Conservation (phyloP, 805 yeast species). For the Millerozyma acaciae region DNA sequence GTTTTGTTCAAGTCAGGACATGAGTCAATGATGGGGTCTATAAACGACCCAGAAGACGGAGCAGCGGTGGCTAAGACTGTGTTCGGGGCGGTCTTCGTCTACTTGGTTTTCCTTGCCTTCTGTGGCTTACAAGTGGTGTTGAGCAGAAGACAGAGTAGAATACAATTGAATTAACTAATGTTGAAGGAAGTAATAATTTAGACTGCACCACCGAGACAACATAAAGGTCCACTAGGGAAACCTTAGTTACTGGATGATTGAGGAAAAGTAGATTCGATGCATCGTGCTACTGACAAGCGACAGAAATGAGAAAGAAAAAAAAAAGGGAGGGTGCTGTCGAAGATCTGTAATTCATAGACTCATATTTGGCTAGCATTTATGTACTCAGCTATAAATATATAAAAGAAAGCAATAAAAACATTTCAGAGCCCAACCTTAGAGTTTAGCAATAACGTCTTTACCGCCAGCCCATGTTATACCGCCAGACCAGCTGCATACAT, state of each 20-base stretch:
- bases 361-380: too few species aligned
- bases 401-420: too few species aligned
- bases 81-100: slow-evolving; percentile 83
- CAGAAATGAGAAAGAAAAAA: too few species aligned
- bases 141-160: slow-evolving; percentile 61
- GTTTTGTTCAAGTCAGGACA: slow-evolving; percentile 74
- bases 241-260: too few species aligned
- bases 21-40: slow-evolving; percentile 91
- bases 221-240: too few species aligned
- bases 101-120: slow-evolving; percentile 73
- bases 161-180: slow-evolving; percentile 39
- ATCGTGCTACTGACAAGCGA: too few species aligned
- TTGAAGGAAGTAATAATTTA: not conserved
- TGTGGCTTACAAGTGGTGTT: slow-evolving; percentile 82
- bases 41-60: slow-evolving; percentile 88
- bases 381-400: too few species aligned
- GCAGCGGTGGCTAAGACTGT: slow-evolving; percentile 89
- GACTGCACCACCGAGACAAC: slow-evolving; percentile 1
- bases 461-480: slow-evolving; percentile 46
- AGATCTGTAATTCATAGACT: too few species aligned
- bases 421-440: too few species aligned
- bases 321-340: too few species aligned
- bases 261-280: too few species aligned
- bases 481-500: slow-evolving; percentile 72
- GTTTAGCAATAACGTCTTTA: slow-evolving; percentile 51